Conservation (phyloP, 768 basidiomycete genomes). For the Auricularia sp. region DNA sequence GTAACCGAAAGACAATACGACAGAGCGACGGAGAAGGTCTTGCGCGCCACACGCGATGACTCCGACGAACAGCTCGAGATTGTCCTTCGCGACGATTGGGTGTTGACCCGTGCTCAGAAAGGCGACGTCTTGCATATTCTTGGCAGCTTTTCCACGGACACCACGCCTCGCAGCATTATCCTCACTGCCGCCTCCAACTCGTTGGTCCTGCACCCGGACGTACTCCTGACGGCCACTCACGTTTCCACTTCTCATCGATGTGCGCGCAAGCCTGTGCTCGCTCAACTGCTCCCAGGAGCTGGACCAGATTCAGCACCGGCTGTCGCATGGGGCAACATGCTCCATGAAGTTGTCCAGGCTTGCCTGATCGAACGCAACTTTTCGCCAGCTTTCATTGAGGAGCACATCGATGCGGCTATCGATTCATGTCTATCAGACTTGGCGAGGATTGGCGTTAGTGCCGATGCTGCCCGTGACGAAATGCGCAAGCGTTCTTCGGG, state of each 20-base stretch:
- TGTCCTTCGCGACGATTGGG: conserved; percentile 71
- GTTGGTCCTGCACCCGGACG: conserved; percentile 84
- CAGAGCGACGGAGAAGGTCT: no score
- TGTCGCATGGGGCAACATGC: conserved; percentile 82
- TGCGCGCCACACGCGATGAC: no score
- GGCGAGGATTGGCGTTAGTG: conserved; percentile 43
- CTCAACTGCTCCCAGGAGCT: conserved; percentile 38
- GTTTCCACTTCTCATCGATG: conserved; percentile 80
- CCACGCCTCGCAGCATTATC: conserved; percentile 36
- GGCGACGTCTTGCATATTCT: conserved; percentile 79
- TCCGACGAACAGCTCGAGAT: conserved; percentile 23
- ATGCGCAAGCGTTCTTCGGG: conserved; percentile 54
- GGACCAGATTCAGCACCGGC: conserved; percentile 49
- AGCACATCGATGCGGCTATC: conserved; percentile 47
- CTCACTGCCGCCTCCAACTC: conserved; percentile 58
- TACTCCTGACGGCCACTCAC: conserved; percentile 83
- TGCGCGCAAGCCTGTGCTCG: conserved; percentile 76
- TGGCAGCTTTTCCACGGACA: conserved; percentile 28
- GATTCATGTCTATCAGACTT: conserved; percentile 41
- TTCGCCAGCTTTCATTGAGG: conserved; percentile 54
- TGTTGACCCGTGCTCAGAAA: conserved; percentile 17
- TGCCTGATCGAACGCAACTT: conserved; percentile 55
- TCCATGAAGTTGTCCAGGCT: conserved; percentile 84
- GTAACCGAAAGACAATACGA: conserved; percentile 19
- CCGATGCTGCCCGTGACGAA: conserved; percentile 59